These are phyloP conservation scores for Mesembryanthemum crystallinum DNA, from an alignment of 148 eudicot species.

Conservation along the genomic window DNA sequence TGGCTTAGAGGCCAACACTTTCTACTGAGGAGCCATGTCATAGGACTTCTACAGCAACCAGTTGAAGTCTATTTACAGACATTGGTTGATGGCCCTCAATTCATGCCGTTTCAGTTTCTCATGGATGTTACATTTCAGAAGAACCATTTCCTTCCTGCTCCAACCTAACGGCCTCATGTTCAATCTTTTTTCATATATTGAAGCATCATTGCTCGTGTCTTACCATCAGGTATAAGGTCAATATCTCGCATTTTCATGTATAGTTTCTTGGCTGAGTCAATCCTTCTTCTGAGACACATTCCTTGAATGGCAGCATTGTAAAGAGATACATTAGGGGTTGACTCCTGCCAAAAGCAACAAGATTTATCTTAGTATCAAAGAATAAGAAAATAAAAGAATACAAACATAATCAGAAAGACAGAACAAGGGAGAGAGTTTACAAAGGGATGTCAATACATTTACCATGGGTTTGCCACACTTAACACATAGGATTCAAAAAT, in stretches of 20 bases:
- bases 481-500: not conserved
- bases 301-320: constrained; percentile 76
- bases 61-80: not conserved
- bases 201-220: constrained; percentile 70
- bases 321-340: constrained; percentile 50
- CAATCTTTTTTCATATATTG: constrained; percentile 38
- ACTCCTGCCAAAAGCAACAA: constrained; percentile 27
- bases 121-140: not conserved
- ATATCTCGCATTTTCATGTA: constrained; percentile 57
- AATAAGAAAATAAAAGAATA: not conserved
- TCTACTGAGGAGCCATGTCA: not conserved
- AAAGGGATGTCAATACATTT: not conserved
- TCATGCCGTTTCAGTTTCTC: not conserved
- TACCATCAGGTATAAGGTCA: constrained; percentile 61
- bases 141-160: not conserved
- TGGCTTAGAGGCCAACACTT: not conserved
- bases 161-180: constrained; percentile 1
- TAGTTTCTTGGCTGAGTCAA: constrained; percentile 51
- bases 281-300: constrained; percentile 49
- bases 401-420: not conserved
- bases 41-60: not conserved
- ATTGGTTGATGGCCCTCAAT: not conserved
- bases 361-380: constrained; percentile 6
- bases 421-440: not conserved
- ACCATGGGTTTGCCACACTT: not conserved